Evolutionary conservation across 768 basidiomycete genomes (phyloP), one percentile per base, ranked within the genome.

Genomic region (Panaeolus papilionaceus): DNA sequence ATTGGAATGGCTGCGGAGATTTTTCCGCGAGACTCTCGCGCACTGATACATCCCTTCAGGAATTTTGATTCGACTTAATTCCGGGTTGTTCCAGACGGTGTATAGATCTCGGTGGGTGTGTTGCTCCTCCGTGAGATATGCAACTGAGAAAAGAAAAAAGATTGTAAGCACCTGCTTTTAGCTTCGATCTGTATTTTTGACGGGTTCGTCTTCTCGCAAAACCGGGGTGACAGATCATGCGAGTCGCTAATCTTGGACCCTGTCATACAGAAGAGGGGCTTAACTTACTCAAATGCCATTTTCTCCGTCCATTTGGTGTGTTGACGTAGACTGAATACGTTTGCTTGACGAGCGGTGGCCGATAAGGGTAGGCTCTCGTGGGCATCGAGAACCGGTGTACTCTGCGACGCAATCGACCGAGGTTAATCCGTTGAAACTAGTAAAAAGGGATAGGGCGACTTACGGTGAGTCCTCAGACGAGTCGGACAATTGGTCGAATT

Each of bases 311-410:
- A 65, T 81, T 78, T 20, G 83, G 71, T 1, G 87, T 89, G n/a
- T 90, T 84, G 44, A 92, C 90, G 71, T 84, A 91, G 33, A 92
- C 92, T 8, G 91, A 92, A 74, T 92, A 94, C 0, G 92, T 93
- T 75, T 94, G 92, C 72, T 93, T 93, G 67, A 92, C 84, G 28
- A 93, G 83, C 61, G 69, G 63, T 14, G 67, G 71, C 42, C 74
- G 69, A 64, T 63, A 66, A 18, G 54, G 28, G 33, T 58, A 58
- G 26, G 54, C 26, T 18, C 54, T 28, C 4, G 54, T 33, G 28
- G 26, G 54, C 54, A 58, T 58, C 54, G 28, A 6, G n/a, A 28
- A 58, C 16, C 54, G 26, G 14, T 58, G 54, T 12, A 12, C 26
- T 16, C 54, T 58, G 28, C 33, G 33, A 12, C 10, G 8, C 7